Evolutionary conservation across 2,329 filamentous ascomycete species (phyloP).

Genomic region (Scytalidium lignicola): DNA sequence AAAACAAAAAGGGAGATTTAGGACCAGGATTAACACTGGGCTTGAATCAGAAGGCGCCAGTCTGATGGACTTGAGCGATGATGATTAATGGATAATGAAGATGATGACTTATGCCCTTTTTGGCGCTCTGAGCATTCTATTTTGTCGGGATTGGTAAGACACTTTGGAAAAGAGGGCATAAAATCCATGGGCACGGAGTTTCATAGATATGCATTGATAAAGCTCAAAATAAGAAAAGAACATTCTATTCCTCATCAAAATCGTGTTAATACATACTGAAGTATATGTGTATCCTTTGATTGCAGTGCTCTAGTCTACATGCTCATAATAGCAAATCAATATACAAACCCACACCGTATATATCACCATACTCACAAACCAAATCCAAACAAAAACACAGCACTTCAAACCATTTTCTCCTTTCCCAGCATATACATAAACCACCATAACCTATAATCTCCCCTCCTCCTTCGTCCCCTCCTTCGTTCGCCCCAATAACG

Average conservation of each 20-base stretch:
- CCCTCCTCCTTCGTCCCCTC: constrained; percentile 33
- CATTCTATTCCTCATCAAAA: too few species aligned
- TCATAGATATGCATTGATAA: not conserved
- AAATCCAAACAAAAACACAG: not conserved
- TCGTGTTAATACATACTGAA: too few species aligned
- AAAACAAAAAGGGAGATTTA: constrained; percentile 39
- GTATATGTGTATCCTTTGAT: too few species aligned
- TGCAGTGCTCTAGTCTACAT: too few species aligned
- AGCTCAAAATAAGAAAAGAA: not conserved
- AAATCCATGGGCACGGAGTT: not conserved
- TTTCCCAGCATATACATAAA: not conserved
- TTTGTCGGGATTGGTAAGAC: not conserved
- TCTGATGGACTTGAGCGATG: constrained; percentile 54
- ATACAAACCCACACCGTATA: too few species aligned
- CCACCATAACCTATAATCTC: constrained; percentile 23
- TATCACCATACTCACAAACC: too few species aligned
- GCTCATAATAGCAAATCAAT: too few species aligned
- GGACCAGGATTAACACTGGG: constrained; percentile 29
- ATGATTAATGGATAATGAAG: constrained; percentile 31
- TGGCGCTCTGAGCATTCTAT: not conserved
- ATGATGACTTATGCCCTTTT: not conserved
- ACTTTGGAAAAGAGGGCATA: not conserved
- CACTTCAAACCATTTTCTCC: constrained; percentile 1
- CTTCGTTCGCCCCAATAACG: not conserved
- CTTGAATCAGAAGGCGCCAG: constrained; percentile 35